Conservation (phyloP, 345 rosid species). For the Cardamine chenopodiifolia region DNA sequence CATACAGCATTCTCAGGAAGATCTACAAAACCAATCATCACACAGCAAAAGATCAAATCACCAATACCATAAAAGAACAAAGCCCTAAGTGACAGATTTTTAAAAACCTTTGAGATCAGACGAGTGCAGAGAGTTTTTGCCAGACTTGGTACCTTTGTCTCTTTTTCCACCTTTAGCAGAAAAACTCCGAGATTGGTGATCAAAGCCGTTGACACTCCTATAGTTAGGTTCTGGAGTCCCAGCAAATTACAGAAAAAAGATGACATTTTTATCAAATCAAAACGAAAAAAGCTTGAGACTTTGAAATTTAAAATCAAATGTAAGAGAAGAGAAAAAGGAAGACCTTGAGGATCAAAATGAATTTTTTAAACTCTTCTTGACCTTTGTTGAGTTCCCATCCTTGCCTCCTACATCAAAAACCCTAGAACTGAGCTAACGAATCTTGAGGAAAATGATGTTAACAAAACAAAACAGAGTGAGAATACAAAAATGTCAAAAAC, state of each 20-base stretch:
- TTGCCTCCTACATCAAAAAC: conserved; percentile 47
- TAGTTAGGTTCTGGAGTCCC: conserved; percentile 34
- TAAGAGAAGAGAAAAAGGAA: conserved; percentile 2
- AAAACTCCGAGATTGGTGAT: conserved; percentile 45
- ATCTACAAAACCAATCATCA: conserved; percentile 50
- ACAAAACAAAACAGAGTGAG: not conserved
- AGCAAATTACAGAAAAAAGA: not conserved
- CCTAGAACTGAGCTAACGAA: conserved; percentile 20
- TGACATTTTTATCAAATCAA: conserved; percentile 1
- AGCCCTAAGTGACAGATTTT: not conserved
- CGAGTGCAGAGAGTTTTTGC: not conserved
- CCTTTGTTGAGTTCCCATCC: conserved; percentile 46
- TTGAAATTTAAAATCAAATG: not conserved
- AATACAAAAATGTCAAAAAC: conserved; percentile 10
- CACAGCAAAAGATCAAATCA: conserved; percentile 1
- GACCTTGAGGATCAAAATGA: conserved; percentile 59
- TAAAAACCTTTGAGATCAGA: conserved; percentile 13
- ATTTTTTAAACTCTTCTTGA: conserved; percentile 59
- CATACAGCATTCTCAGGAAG: conserved; percentile 75
- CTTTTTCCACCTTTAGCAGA: conserved; percentile 46
- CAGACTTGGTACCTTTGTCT: conserved; percentile 6
- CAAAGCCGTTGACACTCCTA: conserved; percentile 40
- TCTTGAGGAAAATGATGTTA: not conserved
- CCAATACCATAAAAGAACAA: not conserved
- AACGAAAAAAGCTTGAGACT: not conserved